Evolutionary conservation across 345 rosid genomes (phyloP), one percentile per base, ranked within the genome.

Genomic region (Euphorbia lathyris): DNA sequence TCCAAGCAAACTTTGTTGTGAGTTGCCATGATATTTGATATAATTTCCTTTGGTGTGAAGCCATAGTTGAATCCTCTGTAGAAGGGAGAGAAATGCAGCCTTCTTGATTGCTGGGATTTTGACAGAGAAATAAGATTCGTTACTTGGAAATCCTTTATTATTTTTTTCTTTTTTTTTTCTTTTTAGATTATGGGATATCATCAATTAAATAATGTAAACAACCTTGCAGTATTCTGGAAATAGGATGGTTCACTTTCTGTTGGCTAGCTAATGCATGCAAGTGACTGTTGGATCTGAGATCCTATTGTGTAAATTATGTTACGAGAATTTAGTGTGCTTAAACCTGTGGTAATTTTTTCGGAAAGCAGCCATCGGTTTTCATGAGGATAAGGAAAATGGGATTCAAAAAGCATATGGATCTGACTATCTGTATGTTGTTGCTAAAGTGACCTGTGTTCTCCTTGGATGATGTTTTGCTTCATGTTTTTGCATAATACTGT

Each of bases 361-460:
- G 82, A 19, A 23, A 45, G 86, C 66, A 63, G 23, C 42, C 50
- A 64, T 62, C 70, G 58, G 61, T 72, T 51, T 67, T 53, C 60
- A 19, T 51, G 76, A 29, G 64, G 80, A 76, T 9, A 80, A 76
- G 42, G 81, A 77, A 75, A 71, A 40, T 14, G n/a, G 50, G 40
- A 55, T 34, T 55, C 23, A 3, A 65, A 67, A 43, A 66, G 50
- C 50, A 62, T 58, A 40, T 47, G 58, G 61, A 69, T 76, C 78
- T 68, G 67, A 75, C 55, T 63, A 38, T 73, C 72, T 13, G 60
- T 83, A 81, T 73, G 79, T 72, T 76, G 65, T 66, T 43, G 25
- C 26, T 65, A 64, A 74, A 69, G 43, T 60, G 63, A 60, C 53
- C 20, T 26, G 5, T 20, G 38, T 34, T 32, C 70, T 67, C 48